These are phyloP conservation scores for Alternaria ethzedia DNA, from an alignment of 2,329 filamentous ascomycete species.

Conservation along the genomic window DNA sequence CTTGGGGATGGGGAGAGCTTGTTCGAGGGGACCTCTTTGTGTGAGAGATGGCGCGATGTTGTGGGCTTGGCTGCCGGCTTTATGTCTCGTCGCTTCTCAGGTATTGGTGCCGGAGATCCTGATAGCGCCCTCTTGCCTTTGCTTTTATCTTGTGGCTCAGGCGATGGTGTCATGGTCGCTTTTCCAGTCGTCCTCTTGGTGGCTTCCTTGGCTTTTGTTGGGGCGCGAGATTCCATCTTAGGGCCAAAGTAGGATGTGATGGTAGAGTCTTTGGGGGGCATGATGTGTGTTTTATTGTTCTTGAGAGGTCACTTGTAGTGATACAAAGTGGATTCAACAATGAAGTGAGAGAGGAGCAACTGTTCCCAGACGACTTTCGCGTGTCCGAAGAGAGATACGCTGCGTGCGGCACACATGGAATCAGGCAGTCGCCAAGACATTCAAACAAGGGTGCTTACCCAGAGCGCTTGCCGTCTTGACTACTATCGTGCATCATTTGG, in stretches of 20 bases:
- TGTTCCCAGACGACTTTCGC: neutral
- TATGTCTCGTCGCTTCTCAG: slow-evolving; percentile 4
- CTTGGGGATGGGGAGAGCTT: neutral
- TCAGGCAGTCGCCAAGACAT: slow-evolving; percentile 1
- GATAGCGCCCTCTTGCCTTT: slow-evolving; percentile 3
- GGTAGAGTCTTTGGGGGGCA: neutral
- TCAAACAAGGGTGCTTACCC: neutral
- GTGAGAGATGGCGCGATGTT: slow-evolving; percentile 10
- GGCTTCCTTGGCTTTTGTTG: neutral
- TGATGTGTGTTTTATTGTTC: neutral
- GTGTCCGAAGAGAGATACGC: neutral
- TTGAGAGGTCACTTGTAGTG: neutral
- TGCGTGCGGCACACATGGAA: neutral
- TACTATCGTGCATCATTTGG: neutral
- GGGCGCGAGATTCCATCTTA: neutral
- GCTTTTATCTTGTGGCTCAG: neutral
- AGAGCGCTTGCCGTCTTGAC: neutral
- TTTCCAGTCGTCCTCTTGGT: neutral
- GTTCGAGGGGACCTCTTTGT: slow-evolving; percentile 12
- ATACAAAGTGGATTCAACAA: neutral
- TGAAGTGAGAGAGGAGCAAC: neutral
- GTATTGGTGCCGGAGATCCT: neutral
- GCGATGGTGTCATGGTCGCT: neutral
- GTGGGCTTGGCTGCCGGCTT: neutral
- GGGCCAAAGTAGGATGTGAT: slow-evolving; percentile 7